Evolutionary conservation across 345 rosid species (phyloP).

Genomic region (Gossypium arboreum): DNA sequence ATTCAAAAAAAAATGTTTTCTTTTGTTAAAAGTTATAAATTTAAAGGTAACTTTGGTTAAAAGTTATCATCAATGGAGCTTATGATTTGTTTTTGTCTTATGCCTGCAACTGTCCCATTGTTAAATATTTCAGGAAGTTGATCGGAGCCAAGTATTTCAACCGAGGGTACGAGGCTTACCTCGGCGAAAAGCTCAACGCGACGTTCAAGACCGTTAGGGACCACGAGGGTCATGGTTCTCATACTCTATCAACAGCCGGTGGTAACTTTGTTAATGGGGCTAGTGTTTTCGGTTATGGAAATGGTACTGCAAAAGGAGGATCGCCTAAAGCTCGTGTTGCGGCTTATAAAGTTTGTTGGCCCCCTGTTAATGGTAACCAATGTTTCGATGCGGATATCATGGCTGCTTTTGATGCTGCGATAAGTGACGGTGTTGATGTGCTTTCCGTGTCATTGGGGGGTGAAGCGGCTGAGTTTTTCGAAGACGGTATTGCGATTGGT

Average conservation of each 20-base stretch:
- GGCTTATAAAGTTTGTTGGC: slow-evolving; percentile 61
- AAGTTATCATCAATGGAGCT: no score
- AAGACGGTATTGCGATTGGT: slow-evolving; percentile 35
- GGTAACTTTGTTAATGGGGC: slow-evolving; percentile 52
- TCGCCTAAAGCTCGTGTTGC: slow-evolving; percentile 63
- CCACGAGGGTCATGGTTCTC: slow-evolving; percentile 51
- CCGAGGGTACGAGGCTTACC: slow-evolving; percentile 42
- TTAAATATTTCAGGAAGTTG: slow-evolving; percentile 38
- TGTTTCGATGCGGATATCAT: slow-evolving; percentile 59
- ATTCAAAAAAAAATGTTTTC: background rate
- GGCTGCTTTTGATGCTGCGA: slow-evolving; percentile 54
- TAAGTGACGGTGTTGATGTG: slow-evolving; percentile 52
- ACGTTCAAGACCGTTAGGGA: slow-evolving; percentile 35
- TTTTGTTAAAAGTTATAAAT: background rate
- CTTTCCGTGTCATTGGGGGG: slow-evolving; percentile 47
- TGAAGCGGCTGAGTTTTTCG: slow-evolving; percentile 20
- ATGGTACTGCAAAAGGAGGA: slow-evolving; percentile 66
- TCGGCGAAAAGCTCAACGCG: slow-evolving; percentile 30
- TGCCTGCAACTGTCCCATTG: background rate
- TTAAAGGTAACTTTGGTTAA: no score
- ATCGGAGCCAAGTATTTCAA: slow-evolving; percentile 66
- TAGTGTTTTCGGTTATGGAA: slow-evolving; percentile 36
- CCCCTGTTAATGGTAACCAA: slow-evolving; percentile 22
- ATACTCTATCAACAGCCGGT: slow-evolving; percentile 64
- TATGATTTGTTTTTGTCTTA: no score